A percentile compares a stretch with the other conserved stretches of the same genome.
Conservation (phyloP, 2,329 filamentous ascomycete genomes). For the Ciborinia camelliae region DNA sequence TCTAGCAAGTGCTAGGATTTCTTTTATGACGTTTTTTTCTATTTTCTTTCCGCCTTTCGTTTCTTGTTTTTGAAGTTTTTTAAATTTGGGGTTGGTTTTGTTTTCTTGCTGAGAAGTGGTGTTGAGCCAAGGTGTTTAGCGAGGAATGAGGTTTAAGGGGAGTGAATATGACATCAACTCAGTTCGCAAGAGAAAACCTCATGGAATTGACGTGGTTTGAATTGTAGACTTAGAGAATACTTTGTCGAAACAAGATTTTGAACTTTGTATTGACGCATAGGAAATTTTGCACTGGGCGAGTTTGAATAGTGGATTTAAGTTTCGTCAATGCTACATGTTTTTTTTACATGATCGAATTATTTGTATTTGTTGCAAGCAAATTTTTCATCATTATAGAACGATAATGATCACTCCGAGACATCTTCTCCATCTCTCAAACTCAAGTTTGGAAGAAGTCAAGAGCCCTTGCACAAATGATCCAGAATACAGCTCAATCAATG, state of each 20-base stretch:
- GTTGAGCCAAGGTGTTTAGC: not conserved
- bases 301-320: not conserved
- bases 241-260: not conserved
- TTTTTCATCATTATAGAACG: not conserved
- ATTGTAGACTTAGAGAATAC: not conserved
- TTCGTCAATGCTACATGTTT: not conserved
- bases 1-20: too few relatives aligned
- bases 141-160: not conserved
- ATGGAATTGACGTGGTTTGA: not conserved
- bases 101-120: not conserved
- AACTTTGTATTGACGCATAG: not conserved
- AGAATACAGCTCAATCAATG: not conserved
- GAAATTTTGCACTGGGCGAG: not conserved
- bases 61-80: not conserved
- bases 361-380: too few relatives aligned
- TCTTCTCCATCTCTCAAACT: not conserved
- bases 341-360: not conserved
- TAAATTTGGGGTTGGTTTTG: not conserved
- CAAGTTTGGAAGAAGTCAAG: not conserved
- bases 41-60: not conserved
- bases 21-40: too few relatives aligned
- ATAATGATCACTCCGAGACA: not conserved
- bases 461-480: not conserved
- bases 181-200: not conserved
- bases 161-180: not conserved